Percentiles rank a stretch among this genome's conserved stretches.
phyloP scores from a whole-genome alignment of 768 basidiomycete species.

The Russula lepida region DNA sequence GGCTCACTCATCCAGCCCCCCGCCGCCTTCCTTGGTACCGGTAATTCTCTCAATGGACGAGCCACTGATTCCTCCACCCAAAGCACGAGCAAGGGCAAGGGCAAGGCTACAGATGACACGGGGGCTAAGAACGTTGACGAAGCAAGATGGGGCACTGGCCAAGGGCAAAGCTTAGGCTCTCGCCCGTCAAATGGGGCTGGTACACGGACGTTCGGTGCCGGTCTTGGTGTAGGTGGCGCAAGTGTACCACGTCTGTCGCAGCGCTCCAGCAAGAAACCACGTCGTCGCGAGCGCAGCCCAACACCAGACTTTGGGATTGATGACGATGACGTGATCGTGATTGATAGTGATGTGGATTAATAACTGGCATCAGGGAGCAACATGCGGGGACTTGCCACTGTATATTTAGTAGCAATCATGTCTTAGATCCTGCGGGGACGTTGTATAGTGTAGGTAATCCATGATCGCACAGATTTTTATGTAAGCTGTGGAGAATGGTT shows the following conservation, averaged over 20 bases:
- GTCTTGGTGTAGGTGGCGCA: slow-evolving; percentile 49
- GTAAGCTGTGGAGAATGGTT: no score
- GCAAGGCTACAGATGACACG: slow-evolving; percentile 24
- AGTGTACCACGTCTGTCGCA: slow-evolving; percentile 38
- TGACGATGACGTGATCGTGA: slow-evolving; percentile 74
- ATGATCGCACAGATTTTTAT: not conserved
- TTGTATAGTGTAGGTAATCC: slow-evolving; percentile 1
- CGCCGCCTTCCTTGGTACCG: slow-evolving; percentile 53
- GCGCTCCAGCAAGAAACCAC: slow-evolving; percentile 29
- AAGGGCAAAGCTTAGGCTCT: slow-evolving; percentile 43
- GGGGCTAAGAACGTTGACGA: slow-evolving; percentile 16
- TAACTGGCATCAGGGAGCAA: not conserved
- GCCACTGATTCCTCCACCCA: slow-evolving; percentile 33
- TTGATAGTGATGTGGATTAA: slow-evolving; percentile 56
- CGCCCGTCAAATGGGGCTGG: slow-evolving; percentile 32
- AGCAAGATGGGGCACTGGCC: slow-evolving; percentile 26
- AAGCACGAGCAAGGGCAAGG: slow-evolving; percentile 40
- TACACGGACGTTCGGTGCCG: slow-evolving; percentile 27
- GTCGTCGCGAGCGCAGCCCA: slow-evolving; percentile 39
- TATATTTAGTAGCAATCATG: slow-evolving; percentile 5
- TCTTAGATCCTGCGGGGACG: not conserved
- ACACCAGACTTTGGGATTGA: slow-evolving; percentile 82
- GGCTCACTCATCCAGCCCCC: slow-evolving; percentile 28
- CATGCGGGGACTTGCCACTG: not conserved
- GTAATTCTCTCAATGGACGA: slow-evolving; percentile 58